A percentile compares a stretch with the other conserved stretches of the same genome.
phyloP scores from a whole-genome alignment of 495 filamentous ascomycete genomes.

The Penicillium roqueforti region DNA sequence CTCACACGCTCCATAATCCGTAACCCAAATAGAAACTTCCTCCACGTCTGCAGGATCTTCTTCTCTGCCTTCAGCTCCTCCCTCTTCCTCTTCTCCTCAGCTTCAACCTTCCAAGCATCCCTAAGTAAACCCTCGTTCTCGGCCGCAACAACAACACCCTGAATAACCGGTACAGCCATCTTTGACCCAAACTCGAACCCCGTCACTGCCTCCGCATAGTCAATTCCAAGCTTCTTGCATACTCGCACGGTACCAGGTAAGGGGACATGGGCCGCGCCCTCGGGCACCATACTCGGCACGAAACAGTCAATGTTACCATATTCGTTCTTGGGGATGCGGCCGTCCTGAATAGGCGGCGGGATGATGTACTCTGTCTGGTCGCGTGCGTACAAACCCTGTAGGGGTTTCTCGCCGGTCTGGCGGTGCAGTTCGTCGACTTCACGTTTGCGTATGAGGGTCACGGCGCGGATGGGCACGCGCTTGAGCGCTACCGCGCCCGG shows the following conservation, averaged over 20 bases:
- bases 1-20: conserved; percentile 74
- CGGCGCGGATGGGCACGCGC: conserved; percentile 81
- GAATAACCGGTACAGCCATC: conserved; percentile 86
- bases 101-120: conserved; percentile 79
- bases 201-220: conserved; percentile 91
- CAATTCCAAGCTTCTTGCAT: conserved; percentile 78
- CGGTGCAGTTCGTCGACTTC: conserved; percentile 81
- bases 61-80: conserved; percentile 81
- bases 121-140: conserved; percentile 71
- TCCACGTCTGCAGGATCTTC: conserved; percentile 71
- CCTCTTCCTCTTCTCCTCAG: conserved; percentile 69
- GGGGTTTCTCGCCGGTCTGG: conserved; percentile 72
- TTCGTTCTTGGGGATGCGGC: conserved; percentile 86
- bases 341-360: conserved; percentile 74
- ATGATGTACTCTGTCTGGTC: conserved; percentile 95
- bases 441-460: conserved; percentile 81
- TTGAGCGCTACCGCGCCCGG: conserved; percentile 74
- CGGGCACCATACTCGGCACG: conserved; percentile 85
- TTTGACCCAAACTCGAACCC: conserved; percentile 95
- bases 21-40: conserved; percentile 79
- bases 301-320: conserved; percentile 98
- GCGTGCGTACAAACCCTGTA: conserved; percentile 78
- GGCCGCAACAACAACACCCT: conserved; percentile 81
- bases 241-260: conserved; percentile 69
- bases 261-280: conserved; percentile 77